These are phyloP conservation scores for Rubus parviflorus DNA, from an alignment of 306 rosid genomes.

Conservation along the genomic window DNA sequence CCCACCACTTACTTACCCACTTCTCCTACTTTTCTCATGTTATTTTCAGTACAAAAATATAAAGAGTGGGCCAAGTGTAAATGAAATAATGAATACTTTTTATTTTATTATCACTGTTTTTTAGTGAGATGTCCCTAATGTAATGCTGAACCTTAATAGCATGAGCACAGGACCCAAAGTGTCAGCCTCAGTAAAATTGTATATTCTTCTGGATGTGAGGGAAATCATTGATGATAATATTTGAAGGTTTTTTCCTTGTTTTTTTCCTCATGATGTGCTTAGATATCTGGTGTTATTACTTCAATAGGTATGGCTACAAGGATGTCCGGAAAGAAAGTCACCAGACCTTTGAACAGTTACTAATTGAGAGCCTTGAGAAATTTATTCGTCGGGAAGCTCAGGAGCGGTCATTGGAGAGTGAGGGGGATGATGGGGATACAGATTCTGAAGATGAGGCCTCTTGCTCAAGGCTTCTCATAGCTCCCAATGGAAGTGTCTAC, in stretches of 20 bases:
- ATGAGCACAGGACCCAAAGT: not conserved
- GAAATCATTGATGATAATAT: not conserved
- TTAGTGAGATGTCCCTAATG: not conserved
- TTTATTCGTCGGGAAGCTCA: conserved; percentile 95
- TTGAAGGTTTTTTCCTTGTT: not conserved
- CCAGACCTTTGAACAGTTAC: conserved; percentile 90
- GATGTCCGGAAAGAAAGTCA: conserved; percentile 96
- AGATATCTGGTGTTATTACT: not conserved
- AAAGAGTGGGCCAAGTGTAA: not conserved
- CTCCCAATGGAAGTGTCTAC: conserved; percentile 90
- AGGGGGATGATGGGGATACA: conserved; percentile 72
- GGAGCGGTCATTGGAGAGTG: conserved; percentile 83
- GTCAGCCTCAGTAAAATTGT: not conserved
- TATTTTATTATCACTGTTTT: not conserved
- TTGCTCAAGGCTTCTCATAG: conserved; percentile 66
- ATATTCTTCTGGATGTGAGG: not conserved
- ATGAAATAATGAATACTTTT: not conserved
- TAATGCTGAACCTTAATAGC: not conserved
- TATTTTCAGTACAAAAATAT: not conserved
- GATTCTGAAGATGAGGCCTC: conserved; percentile 58
- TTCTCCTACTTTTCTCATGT: not conserved
- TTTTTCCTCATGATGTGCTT: not conserved
- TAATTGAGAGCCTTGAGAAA: conserved; percentile 94
- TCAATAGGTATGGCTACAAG: conserved; percentile 83
- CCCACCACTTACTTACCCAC: not conserved